Conservation (phyloP, 139 green algal genomes). For the Edaphochlamys debaryana region DNA sequence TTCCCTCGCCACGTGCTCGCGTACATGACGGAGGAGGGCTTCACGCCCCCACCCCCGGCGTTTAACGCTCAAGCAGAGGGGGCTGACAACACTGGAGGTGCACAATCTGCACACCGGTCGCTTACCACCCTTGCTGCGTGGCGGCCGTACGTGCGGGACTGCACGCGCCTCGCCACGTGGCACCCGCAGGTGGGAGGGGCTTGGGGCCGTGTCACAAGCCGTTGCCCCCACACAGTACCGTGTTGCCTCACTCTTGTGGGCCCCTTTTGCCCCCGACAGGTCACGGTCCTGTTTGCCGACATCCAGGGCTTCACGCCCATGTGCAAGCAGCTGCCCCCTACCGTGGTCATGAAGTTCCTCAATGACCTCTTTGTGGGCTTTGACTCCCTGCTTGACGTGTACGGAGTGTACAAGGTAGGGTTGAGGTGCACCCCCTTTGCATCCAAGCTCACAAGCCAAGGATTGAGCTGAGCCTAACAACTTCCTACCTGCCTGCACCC, state of each 20-base stretch:
- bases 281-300: slow-evolving; percentile 22
- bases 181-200: neutral
- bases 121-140: neutral
- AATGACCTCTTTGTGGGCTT: slow-evolving; percentile 15
- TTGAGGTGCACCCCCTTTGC: no score
- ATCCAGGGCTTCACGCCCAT: slow-evolving; percentile 21
- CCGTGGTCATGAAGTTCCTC: slow-evolving; percentile 11
- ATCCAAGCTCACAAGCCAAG: neutral
- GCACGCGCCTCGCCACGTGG: slow-evolving; percentile 21
- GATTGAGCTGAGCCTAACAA: neutral
- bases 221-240: no score
- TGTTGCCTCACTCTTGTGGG: neutral
- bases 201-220: neutral
- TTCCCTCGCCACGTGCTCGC: slow-evolving; percentile 5
- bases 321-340: neutral
- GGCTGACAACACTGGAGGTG: neutral
- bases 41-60: neutral
- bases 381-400: slow-evolving; percentile 7
- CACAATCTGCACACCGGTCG: neutral
- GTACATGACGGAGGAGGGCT: slow-evolving; percentile 29
- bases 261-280: neutral
- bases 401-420: slow-evolving; percentile 17
- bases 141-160: slow-evolving; percentile 25
- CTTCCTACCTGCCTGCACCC: no score
- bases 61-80: neutral